phyloP scores from a whole-genome alignment of 2,329 filamentous ascomycete species.

The Trichophaea hybrida region DNA sequence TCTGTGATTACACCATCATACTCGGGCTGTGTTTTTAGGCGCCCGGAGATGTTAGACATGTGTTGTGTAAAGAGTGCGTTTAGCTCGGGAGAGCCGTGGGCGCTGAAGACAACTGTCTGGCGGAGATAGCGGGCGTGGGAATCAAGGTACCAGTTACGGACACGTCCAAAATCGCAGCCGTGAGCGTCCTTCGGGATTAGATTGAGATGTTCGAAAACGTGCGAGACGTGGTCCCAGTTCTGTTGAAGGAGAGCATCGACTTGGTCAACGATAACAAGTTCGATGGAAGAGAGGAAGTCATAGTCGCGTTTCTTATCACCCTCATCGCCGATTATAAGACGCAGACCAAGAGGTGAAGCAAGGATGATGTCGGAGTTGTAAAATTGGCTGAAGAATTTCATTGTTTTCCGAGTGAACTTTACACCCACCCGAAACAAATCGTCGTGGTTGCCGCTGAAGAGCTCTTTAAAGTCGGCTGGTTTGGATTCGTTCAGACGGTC shows the following conservation, averaged over 20 bases:
- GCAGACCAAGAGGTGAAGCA: constrained; percentile 75
- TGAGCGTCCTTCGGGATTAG: constrained; percentile 77
- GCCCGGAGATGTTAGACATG: constrained; percentile 70
- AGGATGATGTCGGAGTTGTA: constrained; percentile 94
- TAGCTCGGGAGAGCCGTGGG: constrained; percentile 78
- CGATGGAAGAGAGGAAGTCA: constrained; percentile 88
- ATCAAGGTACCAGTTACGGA: constrained; percentile 87
- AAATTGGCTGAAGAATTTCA: constrained; percentile 90
- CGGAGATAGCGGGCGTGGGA: constrained; percentile 65
- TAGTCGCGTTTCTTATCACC: constrained; percentile 56
- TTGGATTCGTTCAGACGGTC: constrained; percentile 58
- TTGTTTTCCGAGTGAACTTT: constrained; percentile 89
- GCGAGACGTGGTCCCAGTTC: constrained; percentile 93
- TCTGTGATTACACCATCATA: constrained; percentile 56
- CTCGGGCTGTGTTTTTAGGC: constrained; percentile 52
- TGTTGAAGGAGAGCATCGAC: constrained; percentile 91
- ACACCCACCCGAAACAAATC: constrained; percentile 94
- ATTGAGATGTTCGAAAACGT: constrained; percentile 84
- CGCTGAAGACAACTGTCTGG: constrained; percentile 68
- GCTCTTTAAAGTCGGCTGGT: constrained; percentile 70
- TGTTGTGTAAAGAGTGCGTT: constrained; percentile 61
- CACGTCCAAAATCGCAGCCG: constrained; percentile 83
- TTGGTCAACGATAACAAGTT: constrained; percentile 80
- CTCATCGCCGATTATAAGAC: constrained; percentile 72
- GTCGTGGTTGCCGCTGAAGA: constrained; percentile 91